phyloP scores from a whole-genome alignment of 768 basidiomycete genomes.

The Pholiota molesta region DNA sequence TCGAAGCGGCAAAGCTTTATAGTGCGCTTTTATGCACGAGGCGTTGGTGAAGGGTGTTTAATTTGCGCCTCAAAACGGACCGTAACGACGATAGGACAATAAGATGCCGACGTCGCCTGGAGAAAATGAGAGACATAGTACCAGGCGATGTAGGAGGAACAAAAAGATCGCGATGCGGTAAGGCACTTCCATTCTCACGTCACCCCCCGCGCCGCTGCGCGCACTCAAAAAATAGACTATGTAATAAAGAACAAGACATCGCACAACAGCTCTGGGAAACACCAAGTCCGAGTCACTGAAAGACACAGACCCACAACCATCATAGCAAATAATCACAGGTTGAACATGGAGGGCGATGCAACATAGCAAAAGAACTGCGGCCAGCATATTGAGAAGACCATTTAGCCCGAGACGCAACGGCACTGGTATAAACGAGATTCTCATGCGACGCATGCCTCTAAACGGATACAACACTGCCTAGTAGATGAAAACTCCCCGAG shows the following conservation, averaged over 20 bases:
- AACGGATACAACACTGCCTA: too few species aligned
- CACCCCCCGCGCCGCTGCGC: neutral
- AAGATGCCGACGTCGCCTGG: neutral
- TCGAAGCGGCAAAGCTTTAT: neutral
- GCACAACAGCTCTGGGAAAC: neutral
- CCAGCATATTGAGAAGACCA: too few species aligned
- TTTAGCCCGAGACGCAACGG: too few species aligned
- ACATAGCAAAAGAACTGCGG: too few species aligned
- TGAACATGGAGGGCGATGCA: too few species aligned
- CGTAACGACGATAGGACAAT: neutral
- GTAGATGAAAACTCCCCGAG: too few species aligned
- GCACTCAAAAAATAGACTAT: neutral
- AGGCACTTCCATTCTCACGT: neutral
- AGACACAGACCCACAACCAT: neutral
- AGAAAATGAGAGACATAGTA: neutral
- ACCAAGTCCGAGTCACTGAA: neutral
- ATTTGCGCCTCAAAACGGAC: neutral
- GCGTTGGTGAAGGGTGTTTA: neutral
- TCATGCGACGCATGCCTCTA: too few species aligned
- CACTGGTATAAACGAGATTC: too few species aligned
- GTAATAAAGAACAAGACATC: neutral
- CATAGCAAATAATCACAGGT: too few species aligned
- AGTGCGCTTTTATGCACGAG: neutral
- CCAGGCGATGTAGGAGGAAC: neutral
- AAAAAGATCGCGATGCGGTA: neutral